Base-by-base conservation (phyloP, 2,329 filamentous ascomycete species). In the Sporothrix schenckii region DNA sequence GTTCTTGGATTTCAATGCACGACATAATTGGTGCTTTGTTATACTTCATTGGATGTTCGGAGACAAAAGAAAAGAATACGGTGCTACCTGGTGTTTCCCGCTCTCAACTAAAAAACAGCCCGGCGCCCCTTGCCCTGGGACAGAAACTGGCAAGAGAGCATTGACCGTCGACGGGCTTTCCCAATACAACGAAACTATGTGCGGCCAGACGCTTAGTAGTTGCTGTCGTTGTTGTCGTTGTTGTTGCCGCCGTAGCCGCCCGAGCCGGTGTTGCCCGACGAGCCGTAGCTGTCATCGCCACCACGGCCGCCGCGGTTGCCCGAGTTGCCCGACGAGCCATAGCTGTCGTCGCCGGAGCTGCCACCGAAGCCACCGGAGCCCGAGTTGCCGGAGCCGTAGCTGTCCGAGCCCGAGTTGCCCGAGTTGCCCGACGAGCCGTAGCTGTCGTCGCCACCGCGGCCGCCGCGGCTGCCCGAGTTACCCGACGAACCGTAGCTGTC, bases 311-410 rank as follows among this genome's bases (percentile, higher is more conserved):
- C 56, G n/a, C 54, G 27, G 27, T 44, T 44, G 41, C 41, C 41
- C 1, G 41, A 44, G 41, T 2, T 44, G 7, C 41, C 13, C 41
- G 41, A 44, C 41, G 24, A 65, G 44, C 60, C 34, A 41, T 27
- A 47, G 69, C 72, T 73, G 71, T 70, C 70, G 61, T 68, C 69
- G 19, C 10, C 41, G 4, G 27, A 30, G 27, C 27, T 30, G 63
- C 44, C 34, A 44, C n/a, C 4, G 27, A 30, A 66, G 49, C 73
- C 72, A 61, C 73, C 74, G n/a, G 27, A 58, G 53, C 75, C 76
- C 68, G 50, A 71, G 47, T 54, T 19, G n/a, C 49, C 70, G 34
- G 72, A 72, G 63, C 73, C 66, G 47, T 75, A 76, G 24, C 30
- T 49, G 71, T 72, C 70, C 24, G 24, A 24, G 24, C 24, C 24